Base-by-base conservation (phyloP, 306 rosid species). In the Trifolium repens region DNA sequence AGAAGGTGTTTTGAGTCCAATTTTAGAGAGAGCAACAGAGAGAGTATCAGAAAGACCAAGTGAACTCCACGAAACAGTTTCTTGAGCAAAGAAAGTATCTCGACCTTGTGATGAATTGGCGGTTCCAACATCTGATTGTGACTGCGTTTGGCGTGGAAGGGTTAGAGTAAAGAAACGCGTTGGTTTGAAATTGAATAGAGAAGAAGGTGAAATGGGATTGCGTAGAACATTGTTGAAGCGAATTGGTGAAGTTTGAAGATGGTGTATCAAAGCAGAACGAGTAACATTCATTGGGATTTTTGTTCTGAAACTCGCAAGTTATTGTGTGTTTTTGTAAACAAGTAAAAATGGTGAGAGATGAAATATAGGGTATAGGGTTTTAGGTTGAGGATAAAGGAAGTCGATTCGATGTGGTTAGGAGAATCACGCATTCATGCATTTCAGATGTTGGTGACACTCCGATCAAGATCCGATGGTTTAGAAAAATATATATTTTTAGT, bases 1-100 rank as follows among this genome's bases (percentile, higher is more conserved):
- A 73, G 98, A 94, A 1, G 98, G 98, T 71, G 86, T 88, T 11
- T 81, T 87, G 44, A 94, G 83, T 35, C 96, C 97, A 59, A 91
- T 88, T 70, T 71, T 78, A 58, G 78, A 76, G 47, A 94, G 93
- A 35, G 96, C 91, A 50, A 67, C 84, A 78, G 96, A 94, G 75
- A 94, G 63, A 74, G 87, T 77, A 66, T 92, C 91, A 55, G 98
- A 94, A 9, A 91, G 78, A 54, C 96, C 96, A 1, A 94, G 88
- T 27, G 96, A 87, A 9, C 80, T 71, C 98, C 98, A 91, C 9
- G 85, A 84, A 87, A 94, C 92, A 75, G 78, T 78, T 27, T 91
- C 97, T 24, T 87, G 91, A 8, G 96, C 86, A 60, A 79, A 90
- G 69, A 94, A 94, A 37, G 96, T 89, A 59, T 94, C 96, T 62